Conservation (phyloP, 371 early-diverging fungal species). For the Nosema muscidifuracis region DNA sequence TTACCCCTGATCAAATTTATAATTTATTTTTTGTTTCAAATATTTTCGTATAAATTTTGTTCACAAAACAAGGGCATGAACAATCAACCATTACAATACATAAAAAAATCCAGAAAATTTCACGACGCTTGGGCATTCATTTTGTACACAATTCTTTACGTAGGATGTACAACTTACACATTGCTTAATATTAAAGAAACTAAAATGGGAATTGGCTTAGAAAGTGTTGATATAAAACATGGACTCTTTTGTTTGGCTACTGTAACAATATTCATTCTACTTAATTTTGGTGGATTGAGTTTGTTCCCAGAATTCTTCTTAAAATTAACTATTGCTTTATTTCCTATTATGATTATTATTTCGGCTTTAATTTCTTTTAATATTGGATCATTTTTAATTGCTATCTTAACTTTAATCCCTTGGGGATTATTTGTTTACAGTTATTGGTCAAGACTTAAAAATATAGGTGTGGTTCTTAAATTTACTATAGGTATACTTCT, state of each 20-base stretch:
- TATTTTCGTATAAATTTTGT: too few relatives aligned
- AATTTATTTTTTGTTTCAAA: too few relatives aligned
- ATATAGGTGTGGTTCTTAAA: too few relatives aligned
- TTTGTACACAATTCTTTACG: slow-evolving; percentile 5
- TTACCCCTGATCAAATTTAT: too few relatives aligned
- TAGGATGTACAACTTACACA: not conserved
- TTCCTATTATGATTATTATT: not conserved
- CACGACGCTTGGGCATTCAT: slow-evolving; percentile 46
- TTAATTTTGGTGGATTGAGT: not conserved
- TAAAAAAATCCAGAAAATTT: slow-evolving; percentile 19
- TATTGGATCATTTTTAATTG: not conserved
- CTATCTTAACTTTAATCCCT: not conserved
- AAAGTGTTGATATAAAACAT: not conserved
- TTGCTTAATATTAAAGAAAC: not conserved
- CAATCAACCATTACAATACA: too few relatives aligned
- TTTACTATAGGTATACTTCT: not conserved
- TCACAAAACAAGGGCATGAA: too few relatives aligned
- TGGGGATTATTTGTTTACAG: not conserved
- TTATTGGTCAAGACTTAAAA: not conserved
- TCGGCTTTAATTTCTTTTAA: not conserved
- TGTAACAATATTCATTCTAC: not conserved
- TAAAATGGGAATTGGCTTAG: not conserved
- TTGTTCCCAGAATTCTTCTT: not conserved
- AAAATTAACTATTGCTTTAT: not conserved
- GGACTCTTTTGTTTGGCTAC: not conserved